A percentile compares a stretch with the other conserved stretches of the same genome.
Conservation (phyloP, 2,329 filamentous ascomycete species). For the Aspergillus sp. region DNA sequence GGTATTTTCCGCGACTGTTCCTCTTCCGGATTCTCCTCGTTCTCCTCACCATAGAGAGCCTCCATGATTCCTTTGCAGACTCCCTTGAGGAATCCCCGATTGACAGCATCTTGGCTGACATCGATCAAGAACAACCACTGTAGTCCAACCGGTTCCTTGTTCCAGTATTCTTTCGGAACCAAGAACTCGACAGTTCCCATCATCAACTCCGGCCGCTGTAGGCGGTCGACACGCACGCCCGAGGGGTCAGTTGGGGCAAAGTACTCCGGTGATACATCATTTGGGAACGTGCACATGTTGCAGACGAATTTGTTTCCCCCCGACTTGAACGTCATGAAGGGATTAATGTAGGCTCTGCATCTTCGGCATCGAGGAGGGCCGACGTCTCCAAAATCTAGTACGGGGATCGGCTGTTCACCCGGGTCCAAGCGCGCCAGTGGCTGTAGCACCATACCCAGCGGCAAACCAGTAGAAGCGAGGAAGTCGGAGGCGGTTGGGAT, state of each 20-base stretch:
- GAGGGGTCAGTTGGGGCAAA: conserved; percentile 84
- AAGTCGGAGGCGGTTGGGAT: conserved; percentile 78
- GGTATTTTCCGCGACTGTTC: conserved; percentile 55
- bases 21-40: conserved; percentile 47
- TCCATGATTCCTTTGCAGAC: conserved; percentile 82
- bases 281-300: conserved; percentile 96
- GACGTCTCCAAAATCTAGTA: conserved; percentile 86
- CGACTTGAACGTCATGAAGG: conserved; percentile 94
- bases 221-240: conserved; percentile 76
- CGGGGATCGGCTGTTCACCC: conserved; percentile 78
- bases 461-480: conserved; percentile 69
- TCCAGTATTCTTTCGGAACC: conserved; percentile 98
- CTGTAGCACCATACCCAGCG: conserved; percentile 80
- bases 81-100: conserved; percentile 81
- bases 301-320: conserved; percentile 96
- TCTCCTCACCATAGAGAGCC: conserved; percentile 67
- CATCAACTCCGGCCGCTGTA: conserved; percentile 80
- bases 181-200: conserved; percentile 91
- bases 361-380: conserved; percentile 86
- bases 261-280: conserved; percentile 86
- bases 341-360: conserved; percentile 95
- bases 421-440: conserved; percentile 74
- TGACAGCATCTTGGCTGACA: conserved; percentile 82
- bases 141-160: conserved; percentile 80
- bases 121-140: conserved; percentile 89